Conservation (phyloP, 2,329 filamentous ascomycete genomes). For the Pseudogymnoascus sp. region DNA sequence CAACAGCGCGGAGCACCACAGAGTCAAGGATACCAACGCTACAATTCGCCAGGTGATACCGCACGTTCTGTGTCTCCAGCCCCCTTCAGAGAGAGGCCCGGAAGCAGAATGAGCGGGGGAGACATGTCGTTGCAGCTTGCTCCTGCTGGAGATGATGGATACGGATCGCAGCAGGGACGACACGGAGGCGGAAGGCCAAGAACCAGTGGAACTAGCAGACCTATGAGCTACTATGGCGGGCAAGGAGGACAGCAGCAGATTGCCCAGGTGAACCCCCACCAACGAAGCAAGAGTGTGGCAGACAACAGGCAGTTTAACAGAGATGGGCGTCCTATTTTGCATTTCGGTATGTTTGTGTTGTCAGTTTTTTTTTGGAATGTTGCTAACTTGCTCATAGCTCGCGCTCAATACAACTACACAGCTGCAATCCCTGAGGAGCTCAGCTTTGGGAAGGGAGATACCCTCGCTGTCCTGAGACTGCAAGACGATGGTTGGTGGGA, state of each 20-base stretch:
- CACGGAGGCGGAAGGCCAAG: slow-evolving; percentile 43
- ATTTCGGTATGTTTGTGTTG: slow-evolving; percentile 71
- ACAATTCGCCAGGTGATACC: slow-evolving; percentile 39
- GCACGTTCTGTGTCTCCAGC: slow-evolving; percentile 41
- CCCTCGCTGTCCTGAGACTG: slow-evolving; percentile 77
- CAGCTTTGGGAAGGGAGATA: slow-evolving; percentile 85
- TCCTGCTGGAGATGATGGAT: slow-evolving; percentile 45
- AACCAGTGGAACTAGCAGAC: slow-evolving; percentile 38
- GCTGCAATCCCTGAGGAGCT: slow-evolving; percentile 94
- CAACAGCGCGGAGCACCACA: slow-evolving; percentile 25
- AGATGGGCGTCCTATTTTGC: slow-evolving; percentile 80
- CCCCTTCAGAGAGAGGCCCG: slow-evolving; percentile 40
- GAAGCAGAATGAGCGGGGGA: slow-evolving; percentile 46
- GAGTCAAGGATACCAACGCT: slow-evolving; percentile 43
- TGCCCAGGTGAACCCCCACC: slow-evolving; percentile 18
- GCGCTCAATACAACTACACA: slow-evolving; percentile 88
- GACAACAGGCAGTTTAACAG: slow-evolving; percentile 73
- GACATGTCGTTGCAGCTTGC: slow-evolving; percentile 63
- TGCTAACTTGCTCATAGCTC: slow-evolving; percentile 49
- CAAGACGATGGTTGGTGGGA: slow-evolving; percentile 99
- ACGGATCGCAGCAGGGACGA: slow-evolving; percentile 49
- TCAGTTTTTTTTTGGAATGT: slow-evolving; percentile 2
- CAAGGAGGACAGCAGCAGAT: slow-evolving; percentile 23
- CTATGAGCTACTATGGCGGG: slow-evolving; percentile 48
- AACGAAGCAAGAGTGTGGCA: slow-evolving; percentile 78